phyloP scores from a whole-genome alignment of 1,284 basidiomycete genomes.

The Rhodofomes roseus region DNA sequence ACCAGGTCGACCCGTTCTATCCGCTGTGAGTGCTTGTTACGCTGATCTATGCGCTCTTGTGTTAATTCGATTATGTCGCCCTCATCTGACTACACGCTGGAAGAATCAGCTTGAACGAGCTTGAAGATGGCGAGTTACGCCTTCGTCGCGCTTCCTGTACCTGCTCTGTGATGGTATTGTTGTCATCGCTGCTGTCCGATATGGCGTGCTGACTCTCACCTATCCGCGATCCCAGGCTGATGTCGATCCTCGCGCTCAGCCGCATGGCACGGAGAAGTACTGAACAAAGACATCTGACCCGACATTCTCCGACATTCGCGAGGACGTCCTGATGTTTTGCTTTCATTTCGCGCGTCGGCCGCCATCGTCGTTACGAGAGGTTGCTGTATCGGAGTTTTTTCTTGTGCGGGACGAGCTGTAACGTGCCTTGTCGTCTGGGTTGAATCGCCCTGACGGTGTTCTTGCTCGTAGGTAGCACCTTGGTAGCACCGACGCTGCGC shows the following conservation, averaged over 20 bases:
- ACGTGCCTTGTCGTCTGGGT: constrained; percentile 4
- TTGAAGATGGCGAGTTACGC: no score
- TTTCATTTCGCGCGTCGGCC: neutral
- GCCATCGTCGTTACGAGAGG: neutral
- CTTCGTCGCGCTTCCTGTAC: neutral
- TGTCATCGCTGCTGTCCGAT: neutral
- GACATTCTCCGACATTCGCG: constrained; percentile 1
- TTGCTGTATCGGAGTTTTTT: neutral
- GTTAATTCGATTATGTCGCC: no score
- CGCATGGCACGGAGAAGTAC: neutral
- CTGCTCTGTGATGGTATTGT: neutral
- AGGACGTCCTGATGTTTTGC: neutral
- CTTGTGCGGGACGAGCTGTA: neutral
- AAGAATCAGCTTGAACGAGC: no score
- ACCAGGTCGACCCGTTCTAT: no score
- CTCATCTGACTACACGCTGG: no score
- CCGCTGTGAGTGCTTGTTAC: no score
- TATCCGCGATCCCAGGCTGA: neutral
- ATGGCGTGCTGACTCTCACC: neutral
- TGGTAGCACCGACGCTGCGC: neutral
- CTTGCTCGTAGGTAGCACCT: constrained; percentile 5
- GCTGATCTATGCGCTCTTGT: no score
- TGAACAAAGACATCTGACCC: neutral
- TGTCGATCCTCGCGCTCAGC: neutral
- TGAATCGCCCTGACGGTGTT: constrained; percentile 8